These are phyloP conservation scores for Omphalotus olearius DNA, from an alignment of 1,284 basidiomycete species.

Conservation along the genomic window DNA sequence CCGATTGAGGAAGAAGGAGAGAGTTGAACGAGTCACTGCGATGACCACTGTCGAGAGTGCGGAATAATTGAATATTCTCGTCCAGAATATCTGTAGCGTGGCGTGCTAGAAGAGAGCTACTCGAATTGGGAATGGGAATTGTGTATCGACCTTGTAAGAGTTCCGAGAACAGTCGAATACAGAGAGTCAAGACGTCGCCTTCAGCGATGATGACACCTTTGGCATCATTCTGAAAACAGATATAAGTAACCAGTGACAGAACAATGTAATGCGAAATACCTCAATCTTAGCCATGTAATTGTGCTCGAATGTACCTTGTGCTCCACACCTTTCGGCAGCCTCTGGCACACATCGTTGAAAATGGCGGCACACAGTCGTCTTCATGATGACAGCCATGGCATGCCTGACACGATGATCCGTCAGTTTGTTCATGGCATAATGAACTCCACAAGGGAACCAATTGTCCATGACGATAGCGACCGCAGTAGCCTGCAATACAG, in stretches of 20 bases:
- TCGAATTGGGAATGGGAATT: constrained; percentile 35
- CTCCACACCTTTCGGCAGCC: constrained; percentile 49
- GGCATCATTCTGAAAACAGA: constrained; percentile 37
- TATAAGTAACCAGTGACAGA: constrained; percentile 24
- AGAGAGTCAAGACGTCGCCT: constrained; percentile 48
- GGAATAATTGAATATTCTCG: constrained; percentile 36
- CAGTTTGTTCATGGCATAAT: constrained; percentile 28
- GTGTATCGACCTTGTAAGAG: constrained; percentile 41
- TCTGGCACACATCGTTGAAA: constrained; percentile 42
- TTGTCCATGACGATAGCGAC: constrained; percentile 40
- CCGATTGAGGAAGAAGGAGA: constrained; percentile 45
- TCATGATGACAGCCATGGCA: constrained; percentile 45
- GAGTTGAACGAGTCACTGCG: constrained; percentile 42
- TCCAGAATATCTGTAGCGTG: constrained; percentile 40
- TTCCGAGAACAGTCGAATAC: constrained; percentile 51
- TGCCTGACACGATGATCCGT: constrained; percentile 40
- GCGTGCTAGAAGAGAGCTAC: constrained; percentile 39
- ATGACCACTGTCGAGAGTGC: constrained; percentile 32
- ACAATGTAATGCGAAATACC: constrained; percentile 27
- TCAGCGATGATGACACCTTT: constrained; percentile 50
- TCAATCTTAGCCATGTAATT: constrained; percentile 49
- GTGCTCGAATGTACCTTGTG: constrained; percentile 51
- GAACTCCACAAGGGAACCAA: constrained; percentile 37
- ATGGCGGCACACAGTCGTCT: constrained; percentile 47
- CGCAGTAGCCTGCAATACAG: constrained; percentile 42